These are phyloP conservation scores for Senna siamea DNA, from an alignment of 306 rosid species.

Conservation along the genomic window DNA sequence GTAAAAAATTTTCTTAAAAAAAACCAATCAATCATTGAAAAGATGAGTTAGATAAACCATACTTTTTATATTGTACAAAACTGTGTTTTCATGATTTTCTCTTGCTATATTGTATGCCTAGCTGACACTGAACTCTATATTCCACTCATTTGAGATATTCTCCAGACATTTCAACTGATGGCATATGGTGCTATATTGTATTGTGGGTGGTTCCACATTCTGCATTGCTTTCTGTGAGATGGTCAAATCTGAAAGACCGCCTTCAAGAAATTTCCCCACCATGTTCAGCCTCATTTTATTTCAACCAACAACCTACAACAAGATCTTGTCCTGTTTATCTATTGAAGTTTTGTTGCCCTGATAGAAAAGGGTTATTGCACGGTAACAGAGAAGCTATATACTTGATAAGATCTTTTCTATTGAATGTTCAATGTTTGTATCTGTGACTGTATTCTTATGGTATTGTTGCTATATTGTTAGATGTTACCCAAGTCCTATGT, in stretches of 20 bases:
- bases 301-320: constrained; percentile 42
- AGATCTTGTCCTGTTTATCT: constrained; percentile 60
- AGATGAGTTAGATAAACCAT: too few species aligned
- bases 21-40: too few species aligned
- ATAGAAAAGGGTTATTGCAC: constrained; percentile 69
- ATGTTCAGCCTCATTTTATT: constrained; percentile 48
- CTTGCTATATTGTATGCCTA: constrained; percentile 6
- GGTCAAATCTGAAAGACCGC: constrained; percentile 60
- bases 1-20: too few species aligned
- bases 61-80: neutral
- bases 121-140: constrained; percentile 24
- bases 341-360: constrained; percentile 61
- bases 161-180: constrained; percentile 74
- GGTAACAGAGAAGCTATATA: constrained; percentile 43
- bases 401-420: constrained; percentile 14
- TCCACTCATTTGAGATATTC: constrained; percentile 16
- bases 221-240: constrained; percentile 44
- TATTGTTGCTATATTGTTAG: constrained; percentile 37
- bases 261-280: constrained; percentile 67
- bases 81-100: constrained; percentile 2
- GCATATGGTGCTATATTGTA: constrained; percentile 82
- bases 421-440: neutral
- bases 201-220: constrained; percentile 68
- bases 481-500: constrained; percentile 64
- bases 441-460: constrained; percentile 29